Percentiles rank a stretch among this genome's conserved stretches.
Conservation (phyloP, 2,329 filamentous ascomycete genomes). For the Colletotrichum eremochloae region DNA sequence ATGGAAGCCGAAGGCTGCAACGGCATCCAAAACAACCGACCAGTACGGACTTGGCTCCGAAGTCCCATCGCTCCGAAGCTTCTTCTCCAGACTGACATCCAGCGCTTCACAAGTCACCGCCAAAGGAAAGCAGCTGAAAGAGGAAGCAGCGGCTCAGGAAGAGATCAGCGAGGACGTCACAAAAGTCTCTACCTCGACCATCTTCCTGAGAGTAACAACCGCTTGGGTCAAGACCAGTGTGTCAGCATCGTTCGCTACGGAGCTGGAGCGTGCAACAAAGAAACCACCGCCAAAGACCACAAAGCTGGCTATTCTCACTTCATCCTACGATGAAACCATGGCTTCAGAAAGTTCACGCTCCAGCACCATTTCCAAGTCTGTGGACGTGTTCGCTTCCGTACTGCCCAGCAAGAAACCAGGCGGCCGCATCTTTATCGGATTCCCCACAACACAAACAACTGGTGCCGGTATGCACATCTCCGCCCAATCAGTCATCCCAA, state of each 20-base stretch:
- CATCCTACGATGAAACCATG: slow-evolving; percentile 86
- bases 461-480: slow-evolving; percentile 94
- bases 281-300: slow-evolving; percentile 94
- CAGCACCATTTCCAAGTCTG: slow-evolving; percentile 66
- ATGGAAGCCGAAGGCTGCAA: slow-evolving; percentile 75
- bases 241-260: slow-evolving; percentile 78
- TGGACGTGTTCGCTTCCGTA: slow-evolving; percentile 90
- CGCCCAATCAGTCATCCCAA: slow-evolving; percentile 95
- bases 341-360: slow-evolving; percentile 71
- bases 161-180: slow-evolving; percentile 79
- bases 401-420: slow-evolving; percentile 85
- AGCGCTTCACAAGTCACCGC: slow-evolving; percentile 63
- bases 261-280: slow-evolving; percentile 95
- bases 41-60: slow-evolving; percentile 65
- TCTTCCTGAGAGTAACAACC: slow-evolving; percentile 90
- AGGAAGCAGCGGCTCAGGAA: slow-evolving; percentile 74
- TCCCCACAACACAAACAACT: slow-evolving; percentile 97
- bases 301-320: slow-evolving; percentile 87
- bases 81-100: slow-evolving; percentile 83
- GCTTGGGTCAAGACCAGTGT: slow-evolving; percentile 85
- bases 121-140: slow-evolving; percentile 69
- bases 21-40: slow-evolving; percentile 60
- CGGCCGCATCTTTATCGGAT: slow-evolving; percentile 95
- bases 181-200: slow-evolving; percentile 78
- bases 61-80: slow-evolving; percentile 77